These are phyloP conservation scores for Dioscorea dumetorum DNA, from an alignment of 106 monocot genomes.

Conservation along the genomic window DNA sequence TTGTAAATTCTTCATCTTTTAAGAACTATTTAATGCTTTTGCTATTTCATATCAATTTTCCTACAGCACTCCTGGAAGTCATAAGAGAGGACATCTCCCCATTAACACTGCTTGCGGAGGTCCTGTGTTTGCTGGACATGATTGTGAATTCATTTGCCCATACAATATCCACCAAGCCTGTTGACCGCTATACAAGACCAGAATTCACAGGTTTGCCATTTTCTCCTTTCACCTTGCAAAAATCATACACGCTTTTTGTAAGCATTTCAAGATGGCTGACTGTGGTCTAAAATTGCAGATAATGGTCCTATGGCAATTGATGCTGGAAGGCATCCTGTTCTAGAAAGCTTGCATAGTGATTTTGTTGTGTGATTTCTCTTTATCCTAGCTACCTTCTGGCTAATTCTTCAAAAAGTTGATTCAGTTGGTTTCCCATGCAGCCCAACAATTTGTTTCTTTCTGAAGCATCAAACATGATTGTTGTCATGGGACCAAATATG, in stretches of 20 bases:
- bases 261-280: conserved; percentile 1
- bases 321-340: conserved; percentile 90
- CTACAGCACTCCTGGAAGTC: conserved; percentile 67
- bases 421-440: conserved; percentile 39
- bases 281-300: conserved; percentile 30
- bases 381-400: neutral
- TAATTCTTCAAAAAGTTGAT: neutral
- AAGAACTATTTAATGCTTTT: too few species aligned
- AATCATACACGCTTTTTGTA: neutral
- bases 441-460: conserved; percentile 96
- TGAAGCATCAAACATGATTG: conserved; percentile 93
- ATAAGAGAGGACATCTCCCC: conserved; percentile 78
- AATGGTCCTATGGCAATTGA: conserved; percentile 96
- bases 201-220: conserved; percentile 73
- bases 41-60: neutral
- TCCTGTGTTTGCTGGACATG: conserved; percentile 90
- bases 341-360: conserved; percentile 74
- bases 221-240: neutral
- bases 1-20: too few species aligned
- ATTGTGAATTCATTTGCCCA: conserved; percentile 98
- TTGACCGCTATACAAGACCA: conserved; percentile 82
- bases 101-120: conserved; percentile 85
- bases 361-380: conserved; percentile 57
- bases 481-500: conserved; percentile 99
- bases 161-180: conserved; percentile 81